These are phyloP conservation scores for Daldinia bambusicola DNA, from an alignment of 495 filamentous ascomycete species.

Conservation along the genomic window DNA sequence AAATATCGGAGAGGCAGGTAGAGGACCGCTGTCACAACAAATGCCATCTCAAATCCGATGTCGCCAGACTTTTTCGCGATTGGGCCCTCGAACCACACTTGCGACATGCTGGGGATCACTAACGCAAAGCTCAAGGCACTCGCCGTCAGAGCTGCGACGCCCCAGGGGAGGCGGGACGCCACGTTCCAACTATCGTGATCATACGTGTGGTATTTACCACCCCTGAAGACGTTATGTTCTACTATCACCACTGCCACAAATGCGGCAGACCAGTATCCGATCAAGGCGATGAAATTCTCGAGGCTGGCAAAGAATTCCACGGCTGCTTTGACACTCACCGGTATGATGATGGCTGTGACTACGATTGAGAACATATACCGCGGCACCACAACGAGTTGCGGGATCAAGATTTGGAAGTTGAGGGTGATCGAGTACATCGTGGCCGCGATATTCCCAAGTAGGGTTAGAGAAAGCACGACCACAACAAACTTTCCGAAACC, in stretches of 20 bases:
- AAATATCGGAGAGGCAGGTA: conserved; percentile 58
- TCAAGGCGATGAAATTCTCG: conserved; percentile 65
- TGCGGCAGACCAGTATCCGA: conserved; percentile 66
- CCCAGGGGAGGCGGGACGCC: conserved; percentile 56
- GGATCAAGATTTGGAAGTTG: conserved; percentile 65
- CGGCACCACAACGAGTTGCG: conserved; percentile 59
- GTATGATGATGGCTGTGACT: conserved; percentile 62
- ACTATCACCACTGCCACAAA: conserved; percentile 61
- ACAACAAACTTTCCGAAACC: conserved; percentile 67
- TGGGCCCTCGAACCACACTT: conserved; percentile 66
- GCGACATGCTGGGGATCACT: conserved; percentile 64
- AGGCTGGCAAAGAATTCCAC: conserved; percentile 61
- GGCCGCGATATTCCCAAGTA: conserved; percentile 63
- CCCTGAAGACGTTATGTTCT: conserved; percentile 61
- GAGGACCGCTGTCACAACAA: conserved; percentile 58
- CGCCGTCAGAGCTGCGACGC: conserved; percentile 58
- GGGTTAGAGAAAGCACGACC: conserved; percentile 62
- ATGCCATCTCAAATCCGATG: conserved; percentile 68
- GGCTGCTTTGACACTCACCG: conserved; percentile 62
- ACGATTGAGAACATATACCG: conserved; percentile 63
- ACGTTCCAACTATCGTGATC: conserved; percentile 61
- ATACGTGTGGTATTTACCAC: conserved; percentile 51
- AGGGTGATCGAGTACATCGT: conserved; percentile 64
- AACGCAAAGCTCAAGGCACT: conserved; percentile 55
- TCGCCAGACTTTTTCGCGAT: conserved; percentile 66